Evolutionary conservation across 2,329 filamentous ascomycete species (phyloP).

Genomic region (Botrytis cinerea): DNA sequence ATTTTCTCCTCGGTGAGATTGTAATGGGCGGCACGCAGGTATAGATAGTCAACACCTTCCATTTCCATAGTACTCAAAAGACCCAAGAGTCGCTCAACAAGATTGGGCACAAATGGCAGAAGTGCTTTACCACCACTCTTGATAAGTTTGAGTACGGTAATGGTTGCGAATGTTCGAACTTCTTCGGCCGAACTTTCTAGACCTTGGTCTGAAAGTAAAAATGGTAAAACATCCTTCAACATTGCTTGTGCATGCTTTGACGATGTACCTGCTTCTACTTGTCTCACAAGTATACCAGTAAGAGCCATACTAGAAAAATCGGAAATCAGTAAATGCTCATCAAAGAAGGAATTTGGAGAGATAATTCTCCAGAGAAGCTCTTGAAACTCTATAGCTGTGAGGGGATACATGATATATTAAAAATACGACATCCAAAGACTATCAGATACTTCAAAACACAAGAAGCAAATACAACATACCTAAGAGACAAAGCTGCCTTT

Average conservation of each 20-base stretch:
- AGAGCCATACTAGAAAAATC: slow-evolving; percentile 65
- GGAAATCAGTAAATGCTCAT: background rate
- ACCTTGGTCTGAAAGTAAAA: slow-evolving; percentile 84
- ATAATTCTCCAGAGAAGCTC: background rate
- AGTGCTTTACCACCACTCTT: slow-evolving; percentile 84
- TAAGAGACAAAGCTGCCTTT: slow-evolving; percentile 72
- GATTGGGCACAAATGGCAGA: slow-evolving; percentile 75
- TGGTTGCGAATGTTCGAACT: slow-evolving; percentile 79
- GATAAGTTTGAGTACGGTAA: slow-evolving; percentile 82
- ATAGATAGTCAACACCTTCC: slow-evolving; percentile 87
- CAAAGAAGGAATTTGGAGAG: background rate
- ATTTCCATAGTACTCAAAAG: slow-evolving; percentile 87
- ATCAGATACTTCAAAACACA: background rate
- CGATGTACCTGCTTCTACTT: slow-evolving; percentile 75
- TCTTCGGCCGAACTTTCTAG: slow-evolving; percentile 88
- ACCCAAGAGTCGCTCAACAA: slow-evolving; percentile 78
- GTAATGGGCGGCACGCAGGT: slow-evolving; percentile 81
- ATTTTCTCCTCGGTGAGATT: slow-evolving; percentile 87
- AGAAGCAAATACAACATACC: background rate
- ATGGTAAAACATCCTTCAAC: slow-evolving; percentile 85
- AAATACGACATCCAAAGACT: background rate
- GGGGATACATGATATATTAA: background rate
- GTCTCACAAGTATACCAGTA: slow-evolving; percentile 81
- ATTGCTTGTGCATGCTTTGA: slow-evolving; percentile 73
- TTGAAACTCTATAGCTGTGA: background rate